Base-by-base conservation (phyloP, 164 flowering plant genomes). In the Stephania japonica region DNA sequence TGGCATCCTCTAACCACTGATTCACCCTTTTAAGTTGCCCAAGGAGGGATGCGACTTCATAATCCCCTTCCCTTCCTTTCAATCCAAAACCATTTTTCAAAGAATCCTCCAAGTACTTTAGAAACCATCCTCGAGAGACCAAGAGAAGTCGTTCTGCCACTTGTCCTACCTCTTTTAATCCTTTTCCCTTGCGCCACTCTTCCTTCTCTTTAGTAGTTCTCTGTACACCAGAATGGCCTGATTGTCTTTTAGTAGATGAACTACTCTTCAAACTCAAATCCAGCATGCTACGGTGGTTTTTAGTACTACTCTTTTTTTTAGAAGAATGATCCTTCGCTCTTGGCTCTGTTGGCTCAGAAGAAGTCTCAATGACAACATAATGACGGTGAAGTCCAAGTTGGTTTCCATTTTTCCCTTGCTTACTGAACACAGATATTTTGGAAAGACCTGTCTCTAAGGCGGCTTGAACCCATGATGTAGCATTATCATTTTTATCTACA, bases 21-120 rank as follows among this genome's bases (percentile, higher is more conserved):
- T 85, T 86, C 65, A 87, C 90, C 75, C 81, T 78, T 74, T 83
- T 88, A 50, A 90, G 86, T 78, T 86, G 90, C 67, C 87, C 83
- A 65, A 87, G 80, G 69, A 90, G 76, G 70, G 41, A 25, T 19
- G 84, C 78, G 67, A 78, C 72, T 49, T 81, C 83, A 18, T 69
- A n/a, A 21, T 68, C 77, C 21, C 67, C 78, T 47, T 80, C 81
- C 41, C 66, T 72, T 32, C 13, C 78, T 24, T 43, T 78, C 61
- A 73, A 70, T 68, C 81, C 80, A 75, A 83, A 85, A 67, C 87
- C 87, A 13, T 71, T 78, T 5, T 77, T 75, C 11, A 87, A 72
- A 21, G 82, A 82, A 69, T 76, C 73, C 62, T 90, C 90, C 79
- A 87, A 83, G 74, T 86, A 87, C 61, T 82, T 83, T 75, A 88